Base-by-base conservation (phyloP, 306 rosid species). In the Medicago ruthenica region DNA sequence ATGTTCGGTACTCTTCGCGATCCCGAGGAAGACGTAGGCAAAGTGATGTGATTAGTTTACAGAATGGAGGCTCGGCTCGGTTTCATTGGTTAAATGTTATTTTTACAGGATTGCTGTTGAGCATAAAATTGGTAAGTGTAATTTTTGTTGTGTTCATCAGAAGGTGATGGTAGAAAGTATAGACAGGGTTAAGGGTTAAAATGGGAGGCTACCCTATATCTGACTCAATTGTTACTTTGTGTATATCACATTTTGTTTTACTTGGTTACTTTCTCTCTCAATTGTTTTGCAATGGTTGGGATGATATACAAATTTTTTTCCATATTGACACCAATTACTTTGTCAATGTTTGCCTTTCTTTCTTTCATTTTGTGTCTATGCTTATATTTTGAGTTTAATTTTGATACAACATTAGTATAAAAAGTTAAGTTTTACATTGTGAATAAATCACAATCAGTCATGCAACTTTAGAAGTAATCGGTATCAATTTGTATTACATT, bases 1-100 rank as follows among this genome's bases (percentile, higher is more conserved):
- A 87, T 92, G 93, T 95, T 89, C 1, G 97, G 98, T 24, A 95
- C 97, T 0, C 97, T 95, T 62, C 89, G 86, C 2, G 91, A 92
- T 59, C 98, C 98, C 0, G 15, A 74, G 27, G 91, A 85, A 0
- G 84, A 89, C 0, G 87, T 77, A 63, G 80, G 80, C 8, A 94
- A 88, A 85, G 83, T 86, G 85, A 89, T 70, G 76, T 48, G 47
- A 50, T 51, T 18, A 27, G 58, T 68, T 27, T 67, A 17, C 70
- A 64, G 3, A 48, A n/a, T n/a, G 68, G 7, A 63, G 64, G 31
- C 65, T 51, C 13, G 59, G 58, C 8, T 13, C 2, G 66, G 17
- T 24, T 60, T 27, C 5, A 7, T 60, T 34, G 12, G 67, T 7
- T 61, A 9, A 31, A n/a, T 31, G 44, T 61, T 60, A 14, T 60